Evolutionary conservation across 148 eudicot species (phyloP), one percentile per base, ranked within the genome.

Genomic region (Chenopodium suecicum): DNA sequence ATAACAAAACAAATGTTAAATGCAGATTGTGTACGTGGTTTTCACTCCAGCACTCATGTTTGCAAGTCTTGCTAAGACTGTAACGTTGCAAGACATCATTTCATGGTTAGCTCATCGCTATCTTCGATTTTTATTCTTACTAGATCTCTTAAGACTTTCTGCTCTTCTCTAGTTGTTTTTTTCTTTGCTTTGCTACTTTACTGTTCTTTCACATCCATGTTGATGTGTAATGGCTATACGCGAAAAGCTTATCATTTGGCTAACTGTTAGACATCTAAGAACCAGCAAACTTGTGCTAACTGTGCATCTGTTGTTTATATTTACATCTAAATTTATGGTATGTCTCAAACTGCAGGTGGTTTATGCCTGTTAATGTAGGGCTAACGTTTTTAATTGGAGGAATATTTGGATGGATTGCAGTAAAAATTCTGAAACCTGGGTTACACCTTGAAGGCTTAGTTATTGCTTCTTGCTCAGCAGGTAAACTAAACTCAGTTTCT

Each of bases 301-400:
- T 48, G 11, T 50, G 9, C 56, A 50, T 50, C 5, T 37, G 41
- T 37, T 34, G 41, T 4, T 34, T 34, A 37, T 3, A 72, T 1
- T 44, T 72, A 46, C 47, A 62, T 76, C 50, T 37, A 5, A 6
- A 12, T 76, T 0, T 41, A 20, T 63, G 17, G 20, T 58, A 6
- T 3, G 2, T 48, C 7, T 73, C 22, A 23, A 79, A 60, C 46
- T 85, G 77, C 84, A 94, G 98, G 98, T 95, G 96, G 97, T 93
- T 90, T 83, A 95, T 95, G 98, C 92, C 92, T 12, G 58, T 95
- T 10, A 95, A 95, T 65, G 91, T 91, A 20, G 97, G 96, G 13
- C 80, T 95, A 46, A 95, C 97, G 47, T 93, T 95, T 84, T 60
- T 95, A 9, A 72, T 92, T 44, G 98, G 99, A 86, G 94, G 97